These are phyloP conservation scores for Vicia villosa DNA, from an alignment of 306 rosid species.

Conservation along the genomic window DNA sequence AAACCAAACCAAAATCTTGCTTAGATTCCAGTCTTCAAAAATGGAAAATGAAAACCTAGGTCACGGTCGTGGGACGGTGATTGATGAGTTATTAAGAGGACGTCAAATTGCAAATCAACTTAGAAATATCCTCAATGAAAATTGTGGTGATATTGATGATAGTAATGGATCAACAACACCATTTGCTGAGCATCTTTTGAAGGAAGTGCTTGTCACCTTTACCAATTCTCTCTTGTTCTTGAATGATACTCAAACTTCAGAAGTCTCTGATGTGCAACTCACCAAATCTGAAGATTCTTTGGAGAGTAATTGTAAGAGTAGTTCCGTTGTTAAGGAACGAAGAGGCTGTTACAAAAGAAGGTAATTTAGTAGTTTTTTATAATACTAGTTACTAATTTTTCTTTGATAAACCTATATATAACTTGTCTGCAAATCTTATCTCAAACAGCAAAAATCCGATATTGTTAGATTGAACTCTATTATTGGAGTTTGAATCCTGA, in stretches of 20 bases:
- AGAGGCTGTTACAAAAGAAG: conserved; percentile 68
- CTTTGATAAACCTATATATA: no score
- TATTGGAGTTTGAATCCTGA: no score
- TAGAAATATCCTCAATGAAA: conserved; percentile 10
- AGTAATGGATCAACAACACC: neutral
- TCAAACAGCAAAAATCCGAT: no score
- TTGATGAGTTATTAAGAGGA: conserved; percentile 52
- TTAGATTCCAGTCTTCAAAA: neutral
- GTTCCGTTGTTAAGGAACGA: conserved; percentile 37
- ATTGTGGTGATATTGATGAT: neutral
- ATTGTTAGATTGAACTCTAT: no score
- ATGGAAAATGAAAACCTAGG: conserved; percentile 18
- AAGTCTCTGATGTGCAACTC: conserved; percentile 21
- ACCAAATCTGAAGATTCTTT: conserved; percentile 48
- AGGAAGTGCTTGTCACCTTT: conserved; percentile 46
- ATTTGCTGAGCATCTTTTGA: conserved; percentile 42
- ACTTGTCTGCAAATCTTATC: no score
- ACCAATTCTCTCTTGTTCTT: conserved; percentile 45
- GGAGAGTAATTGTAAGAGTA: conserved; percentile 48
- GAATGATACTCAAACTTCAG: neutral
- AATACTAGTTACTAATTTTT: neutral
- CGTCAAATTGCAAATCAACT: conserved; percentile 43
- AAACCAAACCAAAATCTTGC: neutral
- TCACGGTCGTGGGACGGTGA: conserved; percentile 8
- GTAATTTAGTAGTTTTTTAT: conserved; percentile 17